Percentiles rank a stretch among this genome's conserved stretches.
Evolutionary conservation across 371 early-diverging fungal genomes (phyloP).

Genomic region (Mortierella sp.): DNA sequence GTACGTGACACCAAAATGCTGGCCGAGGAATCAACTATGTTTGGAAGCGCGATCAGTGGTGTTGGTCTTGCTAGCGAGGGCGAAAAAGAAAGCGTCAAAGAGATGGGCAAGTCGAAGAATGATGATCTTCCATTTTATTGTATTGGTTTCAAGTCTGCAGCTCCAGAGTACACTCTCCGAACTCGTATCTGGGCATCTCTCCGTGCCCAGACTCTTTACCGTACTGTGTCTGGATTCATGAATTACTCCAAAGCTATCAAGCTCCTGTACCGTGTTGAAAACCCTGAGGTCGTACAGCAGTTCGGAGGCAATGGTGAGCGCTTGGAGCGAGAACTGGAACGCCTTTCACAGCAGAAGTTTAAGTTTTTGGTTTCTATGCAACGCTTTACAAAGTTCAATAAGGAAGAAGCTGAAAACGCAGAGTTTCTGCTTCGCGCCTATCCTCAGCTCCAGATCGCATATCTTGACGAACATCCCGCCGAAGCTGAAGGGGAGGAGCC

Average conservation of each 20-base stretch:
- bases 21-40: constrained; percentile 72
- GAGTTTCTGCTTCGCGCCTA: constrained; percentile 84
- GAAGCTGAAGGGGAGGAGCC: constrained; percentile 66
- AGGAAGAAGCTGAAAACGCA: constrained; percentile 82
- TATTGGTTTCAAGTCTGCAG: constrained; percentile 85
- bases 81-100: constrained; percentile 60
- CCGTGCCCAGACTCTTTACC: constrained; percentile 89
- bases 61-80: constrained; percentile 32
- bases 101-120: constrained; percentile 68
- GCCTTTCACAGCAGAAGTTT: constrained; percentile 82
- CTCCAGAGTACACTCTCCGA: constrained; percentile 86
- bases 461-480: constrained; percentile 77
- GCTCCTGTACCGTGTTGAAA: constrained; percentile 85
- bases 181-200: constrained; percentile 94
- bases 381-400: constrained; percentile 81
- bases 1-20: constrained; percentile 89
- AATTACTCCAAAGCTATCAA: constrained; percentile 90
- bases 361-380: constrained; percentile 93
- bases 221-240: constrained; percentile 93
- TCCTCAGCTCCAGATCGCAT: constrained; percentile 87
- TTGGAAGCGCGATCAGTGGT: constrained; percentile 45
- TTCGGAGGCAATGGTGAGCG: constrained; percentile 73
- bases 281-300: constrained; percentile 76
- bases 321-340: constrained; percentile 78
- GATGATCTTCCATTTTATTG: constrained; percentile 88